These are phyloP conservation scores for Lunularia cruciata DNA, from an alignment of 225 moss, liverwort and hornwort genomes.

Conservation along the genomic window DNA sequence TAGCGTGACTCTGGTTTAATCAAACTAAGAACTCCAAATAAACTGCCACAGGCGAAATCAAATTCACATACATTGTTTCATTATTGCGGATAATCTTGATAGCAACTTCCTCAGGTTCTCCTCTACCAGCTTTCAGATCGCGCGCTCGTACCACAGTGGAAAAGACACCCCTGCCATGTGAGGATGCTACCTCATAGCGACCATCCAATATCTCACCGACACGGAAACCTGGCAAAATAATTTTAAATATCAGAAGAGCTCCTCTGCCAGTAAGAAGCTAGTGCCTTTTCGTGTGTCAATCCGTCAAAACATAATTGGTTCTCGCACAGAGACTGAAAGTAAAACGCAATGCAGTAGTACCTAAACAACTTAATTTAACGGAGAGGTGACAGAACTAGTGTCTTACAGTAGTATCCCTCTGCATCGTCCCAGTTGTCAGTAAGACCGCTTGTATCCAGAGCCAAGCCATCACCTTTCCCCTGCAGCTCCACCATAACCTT, in stretches of 20 bases:
- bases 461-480: slow-evolving; percentile 90
- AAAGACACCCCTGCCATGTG: slow-evolving; percentile 99
- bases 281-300: no score
- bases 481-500: slow-evolving; percentile 33
- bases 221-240: slow-evolving; percentile 66
- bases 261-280: no score
- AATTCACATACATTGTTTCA: slow-evolving; percentile 86
- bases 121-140: slow-evolving; percentile 87
- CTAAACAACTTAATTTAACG: background rate
- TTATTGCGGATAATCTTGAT: slow-evolving; percentile 99
- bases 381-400: background rate
- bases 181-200: slow-evolving; percentile 92
- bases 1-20: background rate
- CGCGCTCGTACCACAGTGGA: slow-evolving; percentile 97
- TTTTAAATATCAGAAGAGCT: background rate
- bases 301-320: background rate
- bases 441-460: slow-evolving; percentile 89
- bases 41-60: background rate
- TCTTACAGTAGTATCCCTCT: slow-evolving; percentile 99
- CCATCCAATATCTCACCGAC: slow-evolving; percentile 93
- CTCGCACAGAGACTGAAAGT: background rate
- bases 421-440: slow-evolving; percentile 99
- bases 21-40: background rate
- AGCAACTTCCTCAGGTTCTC: slow-evolving; percentile 94
- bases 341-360: background rate